Conservation (phyloP, 148 eudicot genomes). For the Salicornia ramosissima region DNA sequence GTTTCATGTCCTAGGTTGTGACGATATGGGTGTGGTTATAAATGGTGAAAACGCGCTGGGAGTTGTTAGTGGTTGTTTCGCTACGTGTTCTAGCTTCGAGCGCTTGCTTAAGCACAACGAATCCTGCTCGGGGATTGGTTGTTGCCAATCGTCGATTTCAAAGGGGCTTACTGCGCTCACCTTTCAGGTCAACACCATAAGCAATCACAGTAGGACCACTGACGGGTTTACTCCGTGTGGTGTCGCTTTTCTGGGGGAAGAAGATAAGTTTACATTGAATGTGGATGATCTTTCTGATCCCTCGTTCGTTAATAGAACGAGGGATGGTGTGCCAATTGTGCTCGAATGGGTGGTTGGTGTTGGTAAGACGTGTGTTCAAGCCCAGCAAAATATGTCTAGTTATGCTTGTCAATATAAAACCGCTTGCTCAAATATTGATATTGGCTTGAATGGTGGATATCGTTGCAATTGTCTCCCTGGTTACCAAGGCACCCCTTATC, state of each 20-base stretch:
- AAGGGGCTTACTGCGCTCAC: conserved; percentile 25
- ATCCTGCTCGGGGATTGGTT: conserved; percentile 28
- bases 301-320: not conserved
- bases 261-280: conserved; percentile 26
- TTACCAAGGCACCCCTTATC: no score
- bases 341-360: conserved; percentile 32
- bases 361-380: conserved; percentile 25
- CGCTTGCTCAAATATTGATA: conserved; percentile 11
- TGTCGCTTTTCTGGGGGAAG: conserved; percentile 40
- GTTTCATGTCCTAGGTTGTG: conserved; percentile 43
- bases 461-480: conserved; percentile 28
- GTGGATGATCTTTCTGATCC: conserved; percentile 41
- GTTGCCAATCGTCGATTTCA: conserved; percentile 17
- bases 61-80: conserved; percentile 27
- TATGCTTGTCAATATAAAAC: conserved; percentile 29
- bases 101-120: conserved; percentile 25
- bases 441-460: conserved; percentile 18
- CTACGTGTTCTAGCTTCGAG: conserved; percentile 26
- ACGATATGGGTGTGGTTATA: conserved; percentile 20
- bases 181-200: not conserved
- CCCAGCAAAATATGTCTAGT: not conserved
- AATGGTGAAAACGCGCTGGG: not conserved
- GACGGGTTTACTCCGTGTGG: conserved; percentile 42
- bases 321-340: conserved; percentile 28
- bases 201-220: conserved; percentile 19